Percentiles rank a stretch among this genome's conserved stretches.
These are phyloP conservation scores for Panus rudis DNA, from an alignment of 768 basidiomycete genomes.

Conservation along the genomic window DNA sequence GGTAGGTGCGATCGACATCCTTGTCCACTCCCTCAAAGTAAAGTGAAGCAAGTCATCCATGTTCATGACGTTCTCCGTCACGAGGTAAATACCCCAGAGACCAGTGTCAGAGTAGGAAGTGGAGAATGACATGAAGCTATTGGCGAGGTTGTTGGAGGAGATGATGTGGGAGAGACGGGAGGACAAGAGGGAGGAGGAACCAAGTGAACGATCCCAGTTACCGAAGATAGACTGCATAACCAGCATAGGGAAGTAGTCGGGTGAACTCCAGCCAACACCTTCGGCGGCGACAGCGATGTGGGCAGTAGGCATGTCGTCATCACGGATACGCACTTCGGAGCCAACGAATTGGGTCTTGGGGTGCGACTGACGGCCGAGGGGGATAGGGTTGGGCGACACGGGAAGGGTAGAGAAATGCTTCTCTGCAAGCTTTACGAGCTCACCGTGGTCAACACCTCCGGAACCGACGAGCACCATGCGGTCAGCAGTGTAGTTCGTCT, in stretches of 20 bases:
- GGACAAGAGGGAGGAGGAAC: constrained; percentile 81
- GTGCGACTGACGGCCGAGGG: constrained; percentile 75
- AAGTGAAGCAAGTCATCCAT: constrained; percentile 92
- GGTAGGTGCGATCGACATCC: constrained; percentile 86
- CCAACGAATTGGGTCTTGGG: constrained; percentile 81
- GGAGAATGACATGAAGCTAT: constrained; percentile 99
- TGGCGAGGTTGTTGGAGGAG: constrained; percentile 91
- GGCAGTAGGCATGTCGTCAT: constrained; percentile 83
- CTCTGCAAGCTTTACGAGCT: constrained; percentile 92
- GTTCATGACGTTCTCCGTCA: constrained; percentile 90
- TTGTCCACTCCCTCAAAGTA: constrained; percentile 91
- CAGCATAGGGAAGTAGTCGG: constrained; percentile 99
- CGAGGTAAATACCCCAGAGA: constrained; percentile 97
- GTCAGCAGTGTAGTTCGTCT: constrained; percentile 97
- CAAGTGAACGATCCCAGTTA: constrained; percentile 98
- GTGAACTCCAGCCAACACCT: constrained; percentile 95
- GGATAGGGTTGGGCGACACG: constrained; percentile 79
- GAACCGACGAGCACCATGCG: constrained; percentile 98
- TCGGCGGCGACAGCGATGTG: constrained; percentile 97
- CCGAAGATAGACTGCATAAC: constrained; percentile 97
- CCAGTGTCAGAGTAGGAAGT: constrained; percentile 98
- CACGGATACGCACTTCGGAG: constrained; percentile 91
- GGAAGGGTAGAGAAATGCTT: constrained; percentile 89
- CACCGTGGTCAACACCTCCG: constrained; percentile 87
- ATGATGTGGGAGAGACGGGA: constrained; percentile 89